phyloP scores from a whole-genome alignment of 352 stramenopile species.

The Phytophthora aleatoria region DNA sequence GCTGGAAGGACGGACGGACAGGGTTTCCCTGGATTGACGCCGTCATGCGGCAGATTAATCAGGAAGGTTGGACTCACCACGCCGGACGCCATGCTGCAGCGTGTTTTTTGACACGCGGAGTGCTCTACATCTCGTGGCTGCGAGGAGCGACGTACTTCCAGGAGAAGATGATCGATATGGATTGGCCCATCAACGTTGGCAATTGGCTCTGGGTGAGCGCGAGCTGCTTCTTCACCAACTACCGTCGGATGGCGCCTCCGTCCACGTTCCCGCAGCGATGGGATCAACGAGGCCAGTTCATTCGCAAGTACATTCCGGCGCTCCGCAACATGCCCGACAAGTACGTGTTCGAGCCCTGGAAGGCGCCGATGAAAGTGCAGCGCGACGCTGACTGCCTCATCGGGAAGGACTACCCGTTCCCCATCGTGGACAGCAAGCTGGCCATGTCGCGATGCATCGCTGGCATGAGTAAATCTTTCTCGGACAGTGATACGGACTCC shows the following conservation, averaged over 20 bases:
- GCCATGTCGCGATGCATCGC: constrained; percentile 92
- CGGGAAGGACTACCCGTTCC: constrained; percentile 94
- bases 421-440: constrained; percentile 93
- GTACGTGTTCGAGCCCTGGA: constrained; percentile 98
- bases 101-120: constrained; percentile 96
- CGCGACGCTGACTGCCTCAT: constrained; percentile 85
- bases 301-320: constrained; percentile 91
- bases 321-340: constrained; percentile 92
- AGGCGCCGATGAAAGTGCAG: constrained; percentile 89
- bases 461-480: constrained; percentile 77
- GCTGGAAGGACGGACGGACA: constrained; percentile 94
- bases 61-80: constrained; percentile 89
- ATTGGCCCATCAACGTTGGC: constrained; percentile 97
- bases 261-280: constrained; percentile 93
- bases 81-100: constrained; percentile 92
- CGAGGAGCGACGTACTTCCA: constrained; percentile 90
- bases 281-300: constrained; percentile 90
- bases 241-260: constrained; percentile 94
- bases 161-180: constrained; percentile 93
- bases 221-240: constrained; percentile 96
- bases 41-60: constrained; percentile 92
- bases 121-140: constrained; percentile 95
- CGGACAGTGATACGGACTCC: constrained; percentile 26
- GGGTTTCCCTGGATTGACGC: constrained; percentile 98
- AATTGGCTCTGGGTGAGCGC: constrained; percentile 98